Conservation (phyloP, 495 filamentous ascomycete genomes). For the Pseudomonodictys pantanalensis region DNA sequence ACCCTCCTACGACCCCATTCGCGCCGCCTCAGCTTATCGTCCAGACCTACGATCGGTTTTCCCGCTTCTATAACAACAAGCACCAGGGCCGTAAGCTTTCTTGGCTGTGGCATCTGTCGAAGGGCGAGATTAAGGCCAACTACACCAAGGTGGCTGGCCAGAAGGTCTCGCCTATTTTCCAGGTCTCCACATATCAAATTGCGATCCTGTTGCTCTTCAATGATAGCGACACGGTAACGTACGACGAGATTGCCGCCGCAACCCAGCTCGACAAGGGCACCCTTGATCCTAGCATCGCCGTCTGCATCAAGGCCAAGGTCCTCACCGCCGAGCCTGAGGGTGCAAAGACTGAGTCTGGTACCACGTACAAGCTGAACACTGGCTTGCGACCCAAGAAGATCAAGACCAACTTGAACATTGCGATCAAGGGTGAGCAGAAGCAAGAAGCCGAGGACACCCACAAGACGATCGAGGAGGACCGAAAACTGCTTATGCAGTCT, state of each 20-base stretch:
- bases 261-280: slow-evolving; percentile 76
- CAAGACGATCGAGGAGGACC: slow-evolving; percentile 98
- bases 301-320: slow-evolving; percentile 89
- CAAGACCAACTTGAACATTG: slow-evolving; percentile 92
- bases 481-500: slow-evolving; percentile 96
- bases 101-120: slow-evolving; percentile 98
- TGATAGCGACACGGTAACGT: slow-evolving; percentile 76
- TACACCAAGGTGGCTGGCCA: slow-evolving; percentile 68
- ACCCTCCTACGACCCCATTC: slow-evolving; percentile 79
- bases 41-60: slow-evolving; percentile 83
- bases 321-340: slow-evolving; percentile 65
- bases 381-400: slow-evolving; percentile 98
- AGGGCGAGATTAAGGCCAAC: slow-evolving; percentile 91
- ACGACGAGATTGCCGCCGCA: slow-evolving; percentile 78
- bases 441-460: slow-evolving; percentile 94
- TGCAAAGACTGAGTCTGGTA: slow-evolving; percentile 71
- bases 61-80: slow-evolving; percentile 90
- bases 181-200: slow-evolving; percentile 97
- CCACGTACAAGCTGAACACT: slow-evolving; percentile 77
- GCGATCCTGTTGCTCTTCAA: slow-evolving; percentile 96
- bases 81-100: slow-evolving; percentile 94
- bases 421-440: slow-evolving; percentile 91
- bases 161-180: slow-evolving; percentile 94
- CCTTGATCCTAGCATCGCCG: slow-evolving; percentile 77
- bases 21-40: slow-evolving; percentile 79